Base-by-base conservation (phyloP, 2,329 filamentous ascomycete species). In the Colletotrichum sp. region DNA sequence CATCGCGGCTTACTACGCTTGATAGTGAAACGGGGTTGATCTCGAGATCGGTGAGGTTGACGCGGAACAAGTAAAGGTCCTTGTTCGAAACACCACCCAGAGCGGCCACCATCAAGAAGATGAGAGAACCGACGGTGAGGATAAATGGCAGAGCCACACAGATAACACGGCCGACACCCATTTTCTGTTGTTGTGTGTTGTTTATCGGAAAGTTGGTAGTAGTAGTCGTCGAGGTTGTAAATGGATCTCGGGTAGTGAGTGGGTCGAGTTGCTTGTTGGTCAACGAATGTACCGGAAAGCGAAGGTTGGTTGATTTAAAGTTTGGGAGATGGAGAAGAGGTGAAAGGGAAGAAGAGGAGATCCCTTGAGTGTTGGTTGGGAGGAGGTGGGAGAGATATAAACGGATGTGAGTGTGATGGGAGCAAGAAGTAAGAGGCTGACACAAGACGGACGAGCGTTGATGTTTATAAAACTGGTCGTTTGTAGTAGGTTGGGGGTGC, bases 131-230 rank as follows among this genome's bases (percentile, higher is more conserved):
- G 80, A 97, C 87, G 24, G 95, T 96, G 82, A 98, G 90, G 78
- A 92, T 88, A 86, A 98, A 96, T 76, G 96, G 96, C 88, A 96
- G 88, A 86, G 95, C 91, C 86, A 99, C 97, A 87, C 96, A 98
- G 84, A 95, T 88, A 81, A 96, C 92, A 82, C 96, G 92, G 80
- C 95, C 96, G 82, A 91, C 89, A 87, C 93, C 85, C 89, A 90
- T 90, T 78, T 55, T n/a, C 59, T 83, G 84, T 72, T 78, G 78
- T 82, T 81, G 82, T 72, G 76, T 82, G 71, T 76, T 74, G 78
- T 72, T 77, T 63, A 36, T 63, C 30, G 73, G 39, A 67, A 28
- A 44, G 57, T 26, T 49, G 10, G 32, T 49, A 16, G 18, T 34
- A 24, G 36, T 18, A 39, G 44, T 65, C 21, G 26, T 52, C 10